Conservation (phyloP, 768 basidiomycete species). For the Phlebiopsis gigantea region DNA sequence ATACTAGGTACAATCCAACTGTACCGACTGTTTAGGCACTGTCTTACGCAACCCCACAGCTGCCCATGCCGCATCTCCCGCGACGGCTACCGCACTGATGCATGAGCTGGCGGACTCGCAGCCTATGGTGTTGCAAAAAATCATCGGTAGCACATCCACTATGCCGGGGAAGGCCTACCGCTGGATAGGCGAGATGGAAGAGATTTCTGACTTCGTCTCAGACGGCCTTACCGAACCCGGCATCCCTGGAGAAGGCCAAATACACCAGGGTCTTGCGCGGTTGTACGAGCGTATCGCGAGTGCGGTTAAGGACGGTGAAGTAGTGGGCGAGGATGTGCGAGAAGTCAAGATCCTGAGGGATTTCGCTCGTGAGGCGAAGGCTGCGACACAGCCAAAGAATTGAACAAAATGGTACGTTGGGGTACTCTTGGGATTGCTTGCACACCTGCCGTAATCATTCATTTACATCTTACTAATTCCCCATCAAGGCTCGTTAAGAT, state of each 20-base stretch:
- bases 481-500: too few species aligned
- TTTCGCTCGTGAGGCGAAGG: slow-evolving; percentile 44
- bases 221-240: slow-evolving; percentile 9
- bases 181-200: slow-evolving; percentile 60
- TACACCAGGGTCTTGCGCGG: slow-evolving; percentile 43
- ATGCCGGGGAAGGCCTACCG: slow-evolving; percentile 63
- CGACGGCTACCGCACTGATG: slow-evolving; percentile 53
- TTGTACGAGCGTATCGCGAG: slow-evolving; percentile 40
- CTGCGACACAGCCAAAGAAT: slow-evolving; percentile 15
- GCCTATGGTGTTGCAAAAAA: slow-evolving; percentile 35
- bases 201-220: slow-evolving; percentile 50
- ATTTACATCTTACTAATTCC: too few species aligned
- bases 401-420: background rate
- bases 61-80: slow-evolving; percentile 51
- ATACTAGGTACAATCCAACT: slow-evolving; percentile 36
- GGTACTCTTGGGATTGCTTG: too few species aligned
- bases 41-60: slow-evolving; percentile 27
- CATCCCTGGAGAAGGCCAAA: slow-evolving; percentile 31
- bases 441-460: too few species aligned
- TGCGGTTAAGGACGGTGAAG: slow-evolving; percentile 29
- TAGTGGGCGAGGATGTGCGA: slow-evolving; percentile 11
- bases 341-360: slow-evolving; percentile 37
- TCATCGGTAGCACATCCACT: slow-evolving; percentile 34
- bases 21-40: background rate
- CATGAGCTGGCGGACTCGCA: slow-evolving; percentile 44